Percentiles rank a stretch among this genome's conserved stretches.
phyloP scores from a whole-genome alignment of 768 basidiomycete species.

The Rhizopogon rudus region DNA sequence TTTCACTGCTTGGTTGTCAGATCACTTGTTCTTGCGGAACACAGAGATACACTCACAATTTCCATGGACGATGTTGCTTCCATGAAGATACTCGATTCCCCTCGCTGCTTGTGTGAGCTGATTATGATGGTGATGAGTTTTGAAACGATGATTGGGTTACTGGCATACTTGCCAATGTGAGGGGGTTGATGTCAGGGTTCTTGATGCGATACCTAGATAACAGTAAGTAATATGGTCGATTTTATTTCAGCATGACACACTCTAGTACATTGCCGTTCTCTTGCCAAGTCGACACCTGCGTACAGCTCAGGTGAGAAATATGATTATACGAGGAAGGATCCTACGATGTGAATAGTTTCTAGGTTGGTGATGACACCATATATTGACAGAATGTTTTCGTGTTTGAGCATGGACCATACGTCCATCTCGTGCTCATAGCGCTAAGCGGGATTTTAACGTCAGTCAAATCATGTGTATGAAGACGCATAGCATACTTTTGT shows the following conservation, averaged over 20 bases:
- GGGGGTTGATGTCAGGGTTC: slow-evolving; percentile 33
- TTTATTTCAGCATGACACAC: slow-evolving; percentile 25
- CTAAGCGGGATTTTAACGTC: slow-evolving; percentile 21
- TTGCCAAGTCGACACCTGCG: slow-evolving; percentile 61
- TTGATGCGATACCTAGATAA: slow-evolving; percentile 35
- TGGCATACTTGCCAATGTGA: slow-evolving; percentile 34
- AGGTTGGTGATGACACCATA: slow-evolving; percentile 53
- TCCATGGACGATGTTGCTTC: slow-evolving; percentile 49
- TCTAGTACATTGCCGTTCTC: slow-evolving; percentile 50
- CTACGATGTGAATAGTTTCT: slow-evolving; percentile 47
- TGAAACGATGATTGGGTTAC: not conserved
- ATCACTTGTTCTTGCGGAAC: not conserved
- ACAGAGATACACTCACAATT: slow-evolving; percentile 40
- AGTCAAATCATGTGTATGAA: not conserved
- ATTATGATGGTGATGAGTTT: not conserved
- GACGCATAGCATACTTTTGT: slow-evolving; percentile 11
- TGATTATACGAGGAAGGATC: slow-evolving; percentile 2
- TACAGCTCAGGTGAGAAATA: not conserved
- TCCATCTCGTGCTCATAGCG: slow-evolving; percentile 53
- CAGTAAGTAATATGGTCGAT: not conserved
- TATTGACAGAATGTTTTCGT: slow-evolving; percentile 43
- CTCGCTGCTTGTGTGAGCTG: slow-evolving; percentile 51
- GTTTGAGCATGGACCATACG: slow-evolving; percentile 47
- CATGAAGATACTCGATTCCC: slow-evolving; percentile 56
- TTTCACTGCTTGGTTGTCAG: slow-evolving; percentile 39